Conservation (phyloP, 2,329 filamentous ascomycete species). For the Karstenula rhodostoma region DNA sequence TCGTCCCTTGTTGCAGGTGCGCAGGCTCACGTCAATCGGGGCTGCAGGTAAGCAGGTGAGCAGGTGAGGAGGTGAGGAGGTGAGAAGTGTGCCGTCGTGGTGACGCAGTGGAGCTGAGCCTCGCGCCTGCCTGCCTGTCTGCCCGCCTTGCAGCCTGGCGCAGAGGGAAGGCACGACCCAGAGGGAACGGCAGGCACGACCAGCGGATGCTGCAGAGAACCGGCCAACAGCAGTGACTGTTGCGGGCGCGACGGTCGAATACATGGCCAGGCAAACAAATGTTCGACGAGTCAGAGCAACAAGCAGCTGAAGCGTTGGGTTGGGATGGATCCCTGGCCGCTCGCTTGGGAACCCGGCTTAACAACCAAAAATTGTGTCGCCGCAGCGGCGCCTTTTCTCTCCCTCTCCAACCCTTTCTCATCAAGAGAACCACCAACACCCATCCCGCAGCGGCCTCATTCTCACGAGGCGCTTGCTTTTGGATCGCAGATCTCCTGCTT, state of each 20-base stretch:
- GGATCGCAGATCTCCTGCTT: constrained; percentile 47
- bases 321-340: constrained; percentile 8
- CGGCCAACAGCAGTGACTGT: neutral
- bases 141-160: neutral
- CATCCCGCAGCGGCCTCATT: constrained; percentile 44
- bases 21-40: constrained; percentile 5
- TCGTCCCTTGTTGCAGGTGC: neutral
- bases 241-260: neutral
- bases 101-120: constrained; percentile 6
- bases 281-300: constrained; percentile 6
- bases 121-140: constrained; percentile 1
- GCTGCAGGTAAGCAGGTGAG: neutral
- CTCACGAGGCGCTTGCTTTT: constrained; percentile 48
- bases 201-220: neutral
- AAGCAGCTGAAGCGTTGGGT: constrained; percentile 7
- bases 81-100: neutral
- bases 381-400: constrained; percentile 16
- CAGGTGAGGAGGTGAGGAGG: neutral
- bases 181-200: neutral
- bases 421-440: constrained; percentile 42
- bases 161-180: neutral
- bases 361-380: constrained; percentile 19
- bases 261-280: constrained; percentile 3
- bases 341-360: constrained; percentile 11
- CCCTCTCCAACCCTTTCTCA: constrained; percentile 38